These are phyloP conservation scores for Candida smagusa DNA, from an alignment of 1,139 yeast genomes.

Conservation along the genomic window DNA sequence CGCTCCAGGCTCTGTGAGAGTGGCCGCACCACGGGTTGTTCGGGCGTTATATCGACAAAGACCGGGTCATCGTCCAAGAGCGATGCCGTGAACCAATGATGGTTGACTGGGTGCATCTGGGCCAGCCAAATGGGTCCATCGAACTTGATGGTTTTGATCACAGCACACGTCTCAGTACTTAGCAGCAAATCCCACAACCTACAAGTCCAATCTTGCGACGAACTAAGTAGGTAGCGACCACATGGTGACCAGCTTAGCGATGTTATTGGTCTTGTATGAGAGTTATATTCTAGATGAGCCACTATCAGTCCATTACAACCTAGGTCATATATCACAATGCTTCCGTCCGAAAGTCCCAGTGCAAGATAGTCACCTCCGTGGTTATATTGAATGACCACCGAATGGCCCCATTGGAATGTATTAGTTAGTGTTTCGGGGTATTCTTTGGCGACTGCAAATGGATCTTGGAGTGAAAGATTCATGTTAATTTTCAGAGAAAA, in stretches of 20 bases:
- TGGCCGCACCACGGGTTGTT: slow-evolving; percentile 12
- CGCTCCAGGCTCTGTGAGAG: neutral
- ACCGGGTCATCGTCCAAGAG: slow-evolving; percentile 55
- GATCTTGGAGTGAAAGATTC: slow-evolving; percentile 88
- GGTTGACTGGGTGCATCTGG: slow-evolving; percentile 51
- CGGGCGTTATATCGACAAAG: slow-evolving; percentile 36
- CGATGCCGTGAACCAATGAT: slow-evolving; percentile 43
- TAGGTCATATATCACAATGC: slow-evolving; percentile 73
- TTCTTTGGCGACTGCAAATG: slow-evolving; percentile 88
- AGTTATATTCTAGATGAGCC: slow-evolving; percentile 49
- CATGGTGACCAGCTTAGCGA: slow-evolving; percentile 74
- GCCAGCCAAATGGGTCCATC: slow-evolving; percentile 77
- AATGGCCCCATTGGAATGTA: slow-evolving; percentile 64
- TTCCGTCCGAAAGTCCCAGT: slow-evolving; percentile 78
- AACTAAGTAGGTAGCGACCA: slow-evolving; percentile 67
- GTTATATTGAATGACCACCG: slow-evolving; percentile 72
- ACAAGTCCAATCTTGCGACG: slow-evolving; percentile 85
- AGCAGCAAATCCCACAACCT: slow-evolving; percentile 74
- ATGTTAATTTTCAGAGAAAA: slow-evolving; percentile 27
- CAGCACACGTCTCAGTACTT: slow-evolving; percentile 23
- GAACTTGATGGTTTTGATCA: slow-evolving; percentile 47
- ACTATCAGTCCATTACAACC: slow-evolving; percentile 54
- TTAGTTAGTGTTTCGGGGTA: slow-evolving; percentile 80
- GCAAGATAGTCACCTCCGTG: slow-evolving; percentile 86
- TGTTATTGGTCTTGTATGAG: slow-evolving; percentile 73